A percentile compares a stretch with the other conserved stretches of the same genome.
These are phyloP conservation scores for Echium plantagineum DNA, from an alignment of 257 asterid genomes.

Conservation along the genomic window DNA sequence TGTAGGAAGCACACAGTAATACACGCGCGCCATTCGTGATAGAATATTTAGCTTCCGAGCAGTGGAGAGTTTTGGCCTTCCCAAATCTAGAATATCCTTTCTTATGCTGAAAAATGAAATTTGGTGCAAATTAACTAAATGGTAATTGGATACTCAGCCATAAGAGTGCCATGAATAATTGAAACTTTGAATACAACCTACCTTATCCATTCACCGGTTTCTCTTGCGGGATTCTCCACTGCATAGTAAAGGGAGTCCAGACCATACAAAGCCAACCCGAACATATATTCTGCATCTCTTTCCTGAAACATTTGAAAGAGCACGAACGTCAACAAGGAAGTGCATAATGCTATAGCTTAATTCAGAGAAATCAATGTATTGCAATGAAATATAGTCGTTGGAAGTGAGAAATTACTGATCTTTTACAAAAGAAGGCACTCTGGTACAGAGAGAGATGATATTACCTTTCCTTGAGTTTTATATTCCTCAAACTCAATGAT, in stretches of 20 bases:
- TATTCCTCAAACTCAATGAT: conserved; percentile 53
- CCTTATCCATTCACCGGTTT: conserved; percentile 93
- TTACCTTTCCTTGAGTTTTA: conserved; percentile 67
- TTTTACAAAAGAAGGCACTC: too few relatives aligned
- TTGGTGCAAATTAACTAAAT: background rate
- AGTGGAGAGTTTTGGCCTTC: conserved; percentile 55
- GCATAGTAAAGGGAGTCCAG: conserved; percentile 69
- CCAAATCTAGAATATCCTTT: conserved; percentile 71
- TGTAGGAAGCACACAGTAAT: conserved; percentile 88
- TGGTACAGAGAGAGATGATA: background rate
- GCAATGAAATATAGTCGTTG: too few relatives aligned
- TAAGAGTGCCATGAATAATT: background rate
- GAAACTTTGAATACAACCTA: conserved; percentile 20
- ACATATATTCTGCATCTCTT: conserved; percentile 74
- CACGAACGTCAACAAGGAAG: background rate
- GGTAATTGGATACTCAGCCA: too few relatives aligned
- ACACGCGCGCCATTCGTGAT: conserved; percentile 64
- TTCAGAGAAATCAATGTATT: too few relatives aligned
- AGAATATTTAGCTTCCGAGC: conserved; percentile 44
- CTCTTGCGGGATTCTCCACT: conserved; percentile 77
- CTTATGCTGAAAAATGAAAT: conserved; percentile 46
- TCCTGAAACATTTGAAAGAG: conserved; percentile 32
- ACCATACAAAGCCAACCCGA: conserved; percentile 63
- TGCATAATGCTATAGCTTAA: too few relatives aligned
- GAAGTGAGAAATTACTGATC: too few relatives aligned